These are phyloP conservation scores for Ceratobasidium sp. DNA, from an alignment of 1,284 basidiomycete genomes.

Conservation along the genomic window DNA sequence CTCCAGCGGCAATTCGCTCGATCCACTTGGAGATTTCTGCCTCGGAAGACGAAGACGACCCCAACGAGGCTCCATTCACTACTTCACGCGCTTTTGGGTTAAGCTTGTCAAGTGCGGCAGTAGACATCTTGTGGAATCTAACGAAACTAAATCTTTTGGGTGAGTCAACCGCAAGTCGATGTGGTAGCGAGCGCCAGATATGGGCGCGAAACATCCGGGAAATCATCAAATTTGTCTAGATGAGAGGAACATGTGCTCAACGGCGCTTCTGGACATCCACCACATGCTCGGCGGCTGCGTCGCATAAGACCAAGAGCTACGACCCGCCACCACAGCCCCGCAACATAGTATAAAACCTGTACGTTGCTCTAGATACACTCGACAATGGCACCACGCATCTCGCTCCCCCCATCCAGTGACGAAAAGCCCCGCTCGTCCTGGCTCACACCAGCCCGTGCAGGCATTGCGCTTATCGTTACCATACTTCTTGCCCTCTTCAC, in stretches of 20 bases:
- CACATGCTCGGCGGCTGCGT: constrained; percentile 20
- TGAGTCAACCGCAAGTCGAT: constrained; percentile 1
- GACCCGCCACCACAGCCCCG: constrained; percentile 20
- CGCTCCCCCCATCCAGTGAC: constrained; percentile 30
- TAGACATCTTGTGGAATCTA: constrained; percentile 15
- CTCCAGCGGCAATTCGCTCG: constrained; percentile 29
- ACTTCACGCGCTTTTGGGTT: constrained; percentile 32
- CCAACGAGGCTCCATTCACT: constrained; percentile 31
- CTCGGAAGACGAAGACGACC: constrained; percentile 35
- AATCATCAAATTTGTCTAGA: background rate
- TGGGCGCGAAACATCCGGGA: constrained; percentile 44
- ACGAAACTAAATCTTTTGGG: constrained; percentile 20
- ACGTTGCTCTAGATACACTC: constrained; percentile 26
- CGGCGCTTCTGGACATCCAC: constrained; percentile 23
- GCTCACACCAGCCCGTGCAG: constrained; percentile 38
- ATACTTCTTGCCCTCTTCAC: constrained; percentile 18
- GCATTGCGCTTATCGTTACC: constrained; percentile 17
- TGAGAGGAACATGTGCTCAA: constrained; percentile 19
- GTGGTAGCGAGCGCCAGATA: constrained; percentile 36
- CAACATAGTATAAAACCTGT: constrained; percentile 15
- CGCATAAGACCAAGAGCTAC: constrained; percentile 30
- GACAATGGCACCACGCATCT: constrained; percentile 27
- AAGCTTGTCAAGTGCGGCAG: constrained; percentile 38
- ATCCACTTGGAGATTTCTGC: constrained; percentile 44
- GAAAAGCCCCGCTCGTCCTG: constrained; percentile 18